A percentile compares a stretch with the other conserved stretches of the same genome.
These are phyloP conservation scores for Solanum medicagineum DNA, from an alignment of 257 asterid species.

Conservation along the genomic window DNA sequence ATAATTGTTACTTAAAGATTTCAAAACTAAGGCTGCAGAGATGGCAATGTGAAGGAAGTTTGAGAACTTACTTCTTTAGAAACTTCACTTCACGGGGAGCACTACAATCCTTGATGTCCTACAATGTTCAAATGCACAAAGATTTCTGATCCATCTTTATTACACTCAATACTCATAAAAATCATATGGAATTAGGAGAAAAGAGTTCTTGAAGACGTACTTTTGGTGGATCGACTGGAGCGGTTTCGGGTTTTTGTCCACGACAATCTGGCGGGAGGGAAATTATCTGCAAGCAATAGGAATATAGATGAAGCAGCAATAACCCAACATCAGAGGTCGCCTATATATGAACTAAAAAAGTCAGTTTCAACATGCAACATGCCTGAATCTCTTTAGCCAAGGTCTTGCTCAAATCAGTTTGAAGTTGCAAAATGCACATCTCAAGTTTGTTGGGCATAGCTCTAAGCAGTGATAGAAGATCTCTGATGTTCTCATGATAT, in stretches of 20 bases:
- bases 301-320: conserved; percentile 6
- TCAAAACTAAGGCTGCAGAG: neutral
- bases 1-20: neutral
- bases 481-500: conserved; percentile 30
- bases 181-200: neutral
- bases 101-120: conserved; percentile 35
- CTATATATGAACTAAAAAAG: neutral
- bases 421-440: conserved; percentile 36
- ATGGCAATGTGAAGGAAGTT: conserved; percentile 4
- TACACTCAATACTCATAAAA: conserved; percentile 8
- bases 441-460: conserved; percentile 44
- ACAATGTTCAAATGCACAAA: conserved; percentile 7
- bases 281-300: conserved; percentile 37
- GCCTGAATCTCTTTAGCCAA: conserved; percentile 62
- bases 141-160: conserved; percentile 1
- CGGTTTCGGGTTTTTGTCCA: conserved; percentile 22
- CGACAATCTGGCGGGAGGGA: conserved; percentile 31
- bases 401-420: conserved; percentile 34
- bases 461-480: conserved; percentile 32
- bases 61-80: conserved; percentile 27
- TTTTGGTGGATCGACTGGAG: conserved; percentile 23
- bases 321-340: conserved; percentile 7
- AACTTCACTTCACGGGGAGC: conserved; percentile 25
- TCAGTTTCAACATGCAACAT: neutral
- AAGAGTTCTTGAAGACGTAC: conserved; percentile 11